Conservation (phyloP, 345 rosid species). For the Euclidium syriacum region DNA sequence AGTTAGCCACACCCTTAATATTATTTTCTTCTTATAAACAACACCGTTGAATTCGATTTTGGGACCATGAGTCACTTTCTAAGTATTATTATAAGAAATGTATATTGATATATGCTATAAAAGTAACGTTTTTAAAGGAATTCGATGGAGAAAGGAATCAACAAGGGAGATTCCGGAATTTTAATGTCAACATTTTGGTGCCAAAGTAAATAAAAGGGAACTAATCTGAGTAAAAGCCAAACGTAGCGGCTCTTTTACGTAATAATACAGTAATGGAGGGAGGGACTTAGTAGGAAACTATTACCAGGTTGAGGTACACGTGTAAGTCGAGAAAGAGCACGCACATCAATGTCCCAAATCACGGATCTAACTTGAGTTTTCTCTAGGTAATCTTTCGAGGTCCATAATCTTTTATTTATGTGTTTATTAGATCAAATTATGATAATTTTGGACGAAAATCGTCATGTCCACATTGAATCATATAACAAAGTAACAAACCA, state of each 20-base stretch:
- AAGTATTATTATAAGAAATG: background rate
- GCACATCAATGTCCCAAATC: conserved; percentile 20
- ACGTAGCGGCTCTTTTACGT: conserved; percentile 1
- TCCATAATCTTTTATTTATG: too few relatives aligned
- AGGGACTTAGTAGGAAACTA: background rate
- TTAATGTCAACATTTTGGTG: background rate
- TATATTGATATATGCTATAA: too few relatives aligned
- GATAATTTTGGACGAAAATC: background rate
- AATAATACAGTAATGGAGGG: background rate
- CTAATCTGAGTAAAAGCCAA: conserved; percentile 11
- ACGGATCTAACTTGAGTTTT: conserved; percentile 23
- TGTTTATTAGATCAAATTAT: background rate
- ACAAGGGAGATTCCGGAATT: background rate
- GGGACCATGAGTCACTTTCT: background rate
- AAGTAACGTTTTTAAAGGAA: background rate
- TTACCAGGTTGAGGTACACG: conserved; percentile 5
- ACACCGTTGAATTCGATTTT: background rate
- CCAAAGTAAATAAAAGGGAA: background rate
- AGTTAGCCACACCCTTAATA: background rate
- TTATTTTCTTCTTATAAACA: background rate
- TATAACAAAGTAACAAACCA: too few relatives aligned
- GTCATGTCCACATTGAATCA: background rate
- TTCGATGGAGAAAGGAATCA: background rate
- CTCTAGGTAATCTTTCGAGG: background rate
- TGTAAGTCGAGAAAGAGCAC: background rate